Evolutionary conservation across 805 yeast species (phyloP).

Genomic region (Hanseniaspora pseudoguilliermondii): DNA sequence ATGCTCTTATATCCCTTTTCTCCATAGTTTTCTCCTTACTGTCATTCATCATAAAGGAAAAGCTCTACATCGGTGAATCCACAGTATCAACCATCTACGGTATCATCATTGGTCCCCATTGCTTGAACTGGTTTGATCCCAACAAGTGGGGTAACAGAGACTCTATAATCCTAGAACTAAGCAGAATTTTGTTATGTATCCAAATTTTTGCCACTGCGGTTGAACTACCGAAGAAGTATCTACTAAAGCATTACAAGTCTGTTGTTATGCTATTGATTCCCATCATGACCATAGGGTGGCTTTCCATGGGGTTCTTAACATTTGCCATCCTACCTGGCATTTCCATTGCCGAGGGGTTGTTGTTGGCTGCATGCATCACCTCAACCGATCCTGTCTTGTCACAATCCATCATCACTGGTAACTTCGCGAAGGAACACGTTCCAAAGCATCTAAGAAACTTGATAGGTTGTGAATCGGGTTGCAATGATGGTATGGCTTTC

Average conservation of each 20-base stretch:
- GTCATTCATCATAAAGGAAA: conserved; percentile 72
- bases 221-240: conserved; percentile 78
- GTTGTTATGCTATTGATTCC: conserved; percentile 65
- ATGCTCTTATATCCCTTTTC: conserved; percentile 77
- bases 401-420: conserved; percentile 87
- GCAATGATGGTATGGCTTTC: conserved; percentile 93
- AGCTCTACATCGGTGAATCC: conserved; percentile 80
- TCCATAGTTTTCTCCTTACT: conserved; percentile 67
- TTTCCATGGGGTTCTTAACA: conserved; percentile 63
- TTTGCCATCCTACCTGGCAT: conserved; percentile 68
- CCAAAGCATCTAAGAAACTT: conserved; percentile 75
- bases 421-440: conserved; percentile 58
- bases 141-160: conserved; percentile 64
- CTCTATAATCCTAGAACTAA: conserved; percentile 66
- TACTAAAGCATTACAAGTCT: conserved; percentile 72
- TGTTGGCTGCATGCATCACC: conserved; percentile 77
- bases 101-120: conserved; percentile 77
- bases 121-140: conserved; percentile 73
- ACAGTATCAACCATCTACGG: conserved; percentile 80
- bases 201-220: conserved; percentile 93
- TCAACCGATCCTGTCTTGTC: conserved; percentile 94
- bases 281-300: conserved; percentile 86
- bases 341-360: conserved; percentile 55
- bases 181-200: conserved; percentile 68
- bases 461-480: conserved; percentile 69